These are phyloP conservation scores for Pythium catenulatum DNA, from an alignment of 352 stramenopile genomes.

Conservation along the genomic window DNA sequence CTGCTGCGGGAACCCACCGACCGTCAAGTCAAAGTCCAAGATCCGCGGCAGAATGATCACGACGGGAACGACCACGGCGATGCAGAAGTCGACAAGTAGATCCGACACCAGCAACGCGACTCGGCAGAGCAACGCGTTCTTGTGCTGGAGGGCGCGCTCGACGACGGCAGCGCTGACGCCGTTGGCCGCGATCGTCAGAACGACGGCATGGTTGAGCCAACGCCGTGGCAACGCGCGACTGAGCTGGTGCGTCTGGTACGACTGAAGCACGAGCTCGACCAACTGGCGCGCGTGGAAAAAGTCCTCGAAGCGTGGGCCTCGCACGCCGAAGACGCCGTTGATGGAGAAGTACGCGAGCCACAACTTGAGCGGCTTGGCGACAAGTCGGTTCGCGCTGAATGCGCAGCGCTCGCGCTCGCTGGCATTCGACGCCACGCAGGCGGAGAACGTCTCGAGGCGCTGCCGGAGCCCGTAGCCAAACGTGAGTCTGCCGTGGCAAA, in stretches of 20 bases:
- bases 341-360: background rate
- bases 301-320: background rate
- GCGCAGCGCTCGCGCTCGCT: background rate
- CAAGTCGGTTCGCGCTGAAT: background rate
- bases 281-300: conserved; percentile 1
- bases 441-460: no score
- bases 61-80: background rate
- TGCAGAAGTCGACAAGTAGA: background rate
- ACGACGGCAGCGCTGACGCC: background rate
- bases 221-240: background rate
- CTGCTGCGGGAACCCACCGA: background rate
- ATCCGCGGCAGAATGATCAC: background rate
- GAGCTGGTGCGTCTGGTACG: conserved; percentile 15
- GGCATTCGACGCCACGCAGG: no score
- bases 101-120: background rate
- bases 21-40: background rate
- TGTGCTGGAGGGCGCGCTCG: background rate
- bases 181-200: background rate
- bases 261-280: conserved; percentile 7
- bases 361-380: background rate
- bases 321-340: background rate
- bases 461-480: background rate
- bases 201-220: conserved; percentile 14
- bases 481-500: background rate
- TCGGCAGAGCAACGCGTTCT: background rate